Conservation (phyloP, 805 yeast genomes). For the Brettanomyces bruxellensis region DNA sequence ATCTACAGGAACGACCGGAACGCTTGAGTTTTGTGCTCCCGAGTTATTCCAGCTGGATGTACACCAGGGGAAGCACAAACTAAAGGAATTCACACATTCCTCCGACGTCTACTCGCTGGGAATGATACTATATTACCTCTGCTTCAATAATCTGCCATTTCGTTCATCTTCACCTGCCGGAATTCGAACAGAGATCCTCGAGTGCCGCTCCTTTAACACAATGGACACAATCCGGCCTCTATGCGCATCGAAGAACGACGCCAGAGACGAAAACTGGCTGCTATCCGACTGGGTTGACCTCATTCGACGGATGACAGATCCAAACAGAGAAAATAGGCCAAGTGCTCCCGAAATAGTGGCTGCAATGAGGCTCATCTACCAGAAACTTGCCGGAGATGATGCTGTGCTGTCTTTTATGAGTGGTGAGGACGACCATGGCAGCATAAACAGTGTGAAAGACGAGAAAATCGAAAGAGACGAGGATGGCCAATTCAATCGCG, state of each 20-base stretch:
- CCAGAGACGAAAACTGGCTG: conserved; percentile 16
- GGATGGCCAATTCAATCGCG: background rate
- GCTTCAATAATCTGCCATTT: conserved; percentile 68
- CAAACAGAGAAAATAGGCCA: conserved; percentile 32
- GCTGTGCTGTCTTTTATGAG: background rate
- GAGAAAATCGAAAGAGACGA: background rate
- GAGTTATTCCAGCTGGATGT: conserved; percentile 42
- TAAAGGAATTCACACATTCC: conserved; percentile 54
- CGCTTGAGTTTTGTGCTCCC: conserved; percentile 83
- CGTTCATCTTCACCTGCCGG: conserved; percentile 15
- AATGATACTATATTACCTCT: conserved; percentile 65
- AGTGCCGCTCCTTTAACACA: conserved; percentile 13
- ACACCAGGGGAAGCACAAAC: conserved; percentile 18
- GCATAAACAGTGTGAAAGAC: background rate
- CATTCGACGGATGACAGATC: conserved; percentile 15
- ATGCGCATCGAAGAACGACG: background rate
- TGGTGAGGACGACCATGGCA: too few relatives aligned
- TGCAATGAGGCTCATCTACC: conserved; percentile 10
- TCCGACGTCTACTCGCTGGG: conserved; percentile 83
- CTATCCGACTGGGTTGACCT: conserved; percentile 28
- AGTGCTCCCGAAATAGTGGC: conserved; percentile 30
- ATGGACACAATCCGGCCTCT: conserved; percentile 10
- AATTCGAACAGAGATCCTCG: conserved; percentile 19
- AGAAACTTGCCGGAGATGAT: conserved; percentile 3
- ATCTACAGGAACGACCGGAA: conserved; percentile 82